A percentile compares a stretch with the other conserved stretches of the same genome.
phyloP scores from a whole-genome alignment of 1,284 basidiomycete species.

The Puccinia coronata region DNA sequence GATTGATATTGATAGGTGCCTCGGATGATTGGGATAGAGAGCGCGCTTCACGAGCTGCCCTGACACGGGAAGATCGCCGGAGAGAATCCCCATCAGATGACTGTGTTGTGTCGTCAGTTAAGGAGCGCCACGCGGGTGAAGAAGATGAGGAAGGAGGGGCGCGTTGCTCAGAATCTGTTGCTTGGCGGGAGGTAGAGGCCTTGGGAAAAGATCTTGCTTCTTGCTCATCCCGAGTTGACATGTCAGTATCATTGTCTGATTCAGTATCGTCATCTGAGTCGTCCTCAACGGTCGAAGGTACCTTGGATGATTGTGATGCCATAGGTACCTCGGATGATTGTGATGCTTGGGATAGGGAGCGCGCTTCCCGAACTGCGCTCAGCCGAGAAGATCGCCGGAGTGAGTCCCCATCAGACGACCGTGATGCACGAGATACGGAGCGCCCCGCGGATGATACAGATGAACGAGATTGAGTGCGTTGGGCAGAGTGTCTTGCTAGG shows the following conservation, averaged over 20 bases:
- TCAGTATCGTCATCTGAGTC: neutral
- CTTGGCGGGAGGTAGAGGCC: neutral
- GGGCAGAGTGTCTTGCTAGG: neutral
- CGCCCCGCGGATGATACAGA: neutral
- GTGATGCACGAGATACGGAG: neutral
- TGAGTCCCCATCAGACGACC: neutral
- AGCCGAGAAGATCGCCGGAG: neutral
- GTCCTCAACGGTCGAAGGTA: neutral
- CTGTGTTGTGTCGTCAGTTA: neutral
- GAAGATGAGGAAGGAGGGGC: too few relatives aligned
- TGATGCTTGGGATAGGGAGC: neutral
- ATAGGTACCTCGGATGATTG: neutral
- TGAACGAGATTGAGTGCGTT: neutral
- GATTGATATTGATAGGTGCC: too few relatives aligned
- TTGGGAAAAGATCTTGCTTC: too few relatives aligned
- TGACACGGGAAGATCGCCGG: neutral
- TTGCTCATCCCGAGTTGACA: neutral
- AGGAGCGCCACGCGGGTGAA: neutral
- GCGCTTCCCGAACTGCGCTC: neutral
- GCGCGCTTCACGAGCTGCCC: neutral
- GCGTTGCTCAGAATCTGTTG: too few relatives aligned
- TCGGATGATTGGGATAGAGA: neutral
- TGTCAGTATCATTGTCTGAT: neutral
- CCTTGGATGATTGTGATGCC: neutral
- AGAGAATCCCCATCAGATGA: neutral